These are phyloP conservation scores for Fraxinus cuspidata DNA, from an alignment of 257 asterid genomes.

Conservation along the genomic window DNA sequence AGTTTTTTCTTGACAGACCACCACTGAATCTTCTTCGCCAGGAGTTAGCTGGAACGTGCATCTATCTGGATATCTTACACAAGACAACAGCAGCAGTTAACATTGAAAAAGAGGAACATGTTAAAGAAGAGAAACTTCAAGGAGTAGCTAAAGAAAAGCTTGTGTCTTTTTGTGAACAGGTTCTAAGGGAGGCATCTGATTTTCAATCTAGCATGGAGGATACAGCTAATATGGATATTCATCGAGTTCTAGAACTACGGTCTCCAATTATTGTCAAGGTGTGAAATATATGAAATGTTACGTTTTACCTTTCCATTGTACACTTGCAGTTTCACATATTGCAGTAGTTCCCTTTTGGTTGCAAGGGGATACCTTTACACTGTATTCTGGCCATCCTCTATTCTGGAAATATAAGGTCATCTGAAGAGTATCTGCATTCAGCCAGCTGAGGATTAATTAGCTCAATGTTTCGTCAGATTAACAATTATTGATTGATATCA, in stretches of 20 bases:
- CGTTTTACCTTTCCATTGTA: not conserved
- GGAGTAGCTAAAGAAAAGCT: constrained; percentile 87
- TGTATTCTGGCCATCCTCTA: not conserved
- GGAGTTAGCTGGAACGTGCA: constrained; percentile 90
- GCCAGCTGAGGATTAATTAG: not conserved
- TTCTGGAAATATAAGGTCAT: not conserved
- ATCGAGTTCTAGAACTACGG: constrained; percentile 88
- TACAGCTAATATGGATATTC: constrained; percentile 75
- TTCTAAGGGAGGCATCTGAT: constrained; percentile 88
- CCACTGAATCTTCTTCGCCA: constrained; percentile 98
- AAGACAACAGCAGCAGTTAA: constrained; percentile 61
- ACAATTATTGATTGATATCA: not conserved
- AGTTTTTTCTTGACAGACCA: constrained; percentile 58
- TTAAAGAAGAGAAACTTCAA: constrained; percentile 65
- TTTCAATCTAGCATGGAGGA: constrained; percentile 88
- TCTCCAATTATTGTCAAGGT: constrained; percentile 96
- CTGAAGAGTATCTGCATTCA: not conserved
- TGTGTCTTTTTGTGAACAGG: constrained; percentile 84
- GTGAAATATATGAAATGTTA: constrained; percentile 32
- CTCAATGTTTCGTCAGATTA: not conserved
- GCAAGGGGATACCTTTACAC: not conserved
- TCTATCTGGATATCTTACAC: constrained; percentile 89
- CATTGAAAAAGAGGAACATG: constrained; percentile 38
- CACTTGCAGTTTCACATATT: not conserved
- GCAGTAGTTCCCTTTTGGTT: not conserved